Evolutionary conservation across 2,329 filamentous ascomycete species (phyloP).

Genomic region (Pyrenochaeta sp.): DNA sequence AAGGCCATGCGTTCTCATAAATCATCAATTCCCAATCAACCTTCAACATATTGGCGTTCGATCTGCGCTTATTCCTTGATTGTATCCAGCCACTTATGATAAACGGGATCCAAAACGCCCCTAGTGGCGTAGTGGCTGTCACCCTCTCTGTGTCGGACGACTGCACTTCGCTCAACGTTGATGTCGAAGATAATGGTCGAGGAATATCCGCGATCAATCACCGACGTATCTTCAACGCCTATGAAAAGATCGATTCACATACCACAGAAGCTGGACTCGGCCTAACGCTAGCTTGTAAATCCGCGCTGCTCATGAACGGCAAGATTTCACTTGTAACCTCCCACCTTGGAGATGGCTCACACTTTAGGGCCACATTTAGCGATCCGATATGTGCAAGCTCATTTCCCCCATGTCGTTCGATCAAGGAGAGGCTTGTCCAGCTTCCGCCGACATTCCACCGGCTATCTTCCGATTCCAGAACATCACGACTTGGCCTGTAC

Average conservation of each 20-base stretch:
- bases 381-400: slow-evolving; percentile 36
- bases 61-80: slow-evolving; percentile 54
- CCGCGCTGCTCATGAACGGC: slow-evolving; percentile 53
- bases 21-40: slow-evolving; percentile 39
- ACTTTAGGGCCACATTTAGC: slow-evolving; percentile 50
- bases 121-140: slow-evolving; percentile 49
- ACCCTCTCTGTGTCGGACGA: slow-evolving; percentile 42
- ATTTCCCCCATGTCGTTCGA: slow-evolving; percentile 18
- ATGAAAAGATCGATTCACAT: slow-evolving; percentile 53
- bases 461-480: slow-evolving; percentile 14
- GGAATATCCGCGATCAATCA: slow-evolving; percentile 51
- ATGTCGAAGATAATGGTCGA: slow-evolving; percentile 55
- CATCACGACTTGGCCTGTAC: slow-evolving; percentile 19
- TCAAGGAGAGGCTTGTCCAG: slow-evolving; percentile 7
- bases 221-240: slow-evolving; percentile 54
- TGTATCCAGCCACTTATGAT: slow-evolving; percentile 53
- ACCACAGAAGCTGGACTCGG: slow-evolving; percentile 55
- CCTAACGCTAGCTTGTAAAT: slow-evolving; percentile 54
- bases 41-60: slow-evolving; percentile 45
- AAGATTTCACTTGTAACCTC: slow-evolving; percentile 51
- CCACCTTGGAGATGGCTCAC: slow-evolving; percentile 47
- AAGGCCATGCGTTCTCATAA: slow-evolving; percentile 45
- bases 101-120: slow-evolving; percentile 55
- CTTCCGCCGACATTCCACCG: slow-evolving; percentile 21
- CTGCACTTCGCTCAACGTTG: slow-evolving; percentile 45